phyloP scores from a whole-genome alignment of 2,329 filamentous ascomycete species.

The Aureobasidium musti region DNA sequence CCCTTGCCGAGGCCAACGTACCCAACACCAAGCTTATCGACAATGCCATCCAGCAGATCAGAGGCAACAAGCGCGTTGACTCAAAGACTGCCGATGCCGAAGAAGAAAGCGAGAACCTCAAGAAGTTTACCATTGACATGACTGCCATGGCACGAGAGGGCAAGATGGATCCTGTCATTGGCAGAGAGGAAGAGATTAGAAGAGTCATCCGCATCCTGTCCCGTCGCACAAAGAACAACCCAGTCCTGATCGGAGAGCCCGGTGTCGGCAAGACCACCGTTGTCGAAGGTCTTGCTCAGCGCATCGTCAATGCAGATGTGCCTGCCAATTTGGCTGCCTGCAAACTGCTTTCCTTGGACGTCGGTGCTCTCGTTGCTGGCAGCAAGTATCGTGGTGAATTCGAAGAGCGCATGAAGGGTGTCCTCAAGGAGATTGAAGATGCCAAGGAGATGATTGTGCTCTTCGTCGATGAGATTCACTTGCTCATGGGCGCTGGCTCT shows the following conservation, averaged over 20 bases:
- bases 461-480: slow-evolving; percentile 97
- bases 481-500: slow-evolving; percentile 95
- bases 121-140: slow-evolving; percentile 99
- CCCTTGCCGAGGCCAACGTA: slow-evolving; percentile 82
- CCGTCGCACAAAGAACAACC: slow-evolving; percentile 96
- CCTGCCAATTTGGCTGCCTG: slow-evolving; percentile 93
- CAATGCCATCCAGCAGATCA: slow-evolving; percentile 85
- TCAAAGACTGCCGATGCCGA: slow-evolving; percentile 95
- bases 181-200: slow-evolving; percentile 92
- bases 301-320: slow-evolving; percentile 95
- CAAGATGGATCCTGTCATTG: slow-evolving; percentile 97
- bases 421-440: slow-evolving; percentile 92
- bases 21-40: slow-evolving; percentile 89
- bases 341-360: slow-evolving; percentile 91
- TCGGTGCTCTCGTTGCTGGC: slow-evolving; percentile 90
- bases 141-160: slow-evolving; percentile 93
- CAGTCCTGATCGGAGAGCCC: slow-evolving; percentile 94
- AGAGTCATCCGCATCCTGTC: slow-evolving; percentile 90
- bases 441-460: slow-evolving; percentile 96
- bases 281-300: slow-evolving; percentile 90
- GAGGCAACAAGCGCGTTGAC: slow-evolving; percentile 90
- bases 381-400: slow-evolving; percentile 99
- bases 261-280: slow-evolving; percentile 99
- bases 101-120: slow-evolving; percentile 88
- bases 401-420: slow-evolving; percentile 98